These are phyloP conservation scores for Metroxylon sagu DNA, from an alignment of 176 grass and related monocot genomes.

Conservation along the genomic window DNA sequence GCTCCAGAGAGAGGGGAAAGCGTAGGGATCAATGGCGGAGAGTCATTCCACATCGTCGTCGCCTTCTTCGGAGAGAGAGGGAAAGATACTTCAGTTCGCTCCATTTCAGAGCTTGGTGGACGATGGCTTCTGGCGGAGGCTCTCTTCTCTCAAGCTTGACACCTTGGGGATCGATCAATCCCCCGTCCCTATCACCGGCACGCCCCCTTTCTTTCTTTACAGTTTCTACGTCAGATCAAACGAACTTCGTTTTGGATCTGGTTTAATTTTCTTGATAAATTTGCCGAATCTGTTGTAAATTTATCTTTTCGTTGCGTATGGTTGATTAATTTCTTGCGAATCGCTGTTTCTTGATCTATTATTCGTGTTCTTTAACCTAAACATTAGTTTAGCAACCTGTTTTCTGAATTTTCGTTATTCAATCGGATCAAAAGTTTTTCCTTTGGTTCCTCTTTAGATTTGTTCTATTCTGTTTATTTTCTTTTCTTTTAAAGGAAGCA, in stretches of 20 bases:
- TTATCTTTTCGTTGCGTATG: too few species aligned
- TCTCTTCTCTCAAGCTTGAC: constrained; percentile 72
- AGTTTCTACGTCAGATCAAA: not conserved
- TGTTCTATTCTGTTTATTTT: too few species aligned
- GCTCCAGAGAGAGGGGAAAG: too few species aligned
- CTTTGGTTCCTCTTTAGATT: too few species aligned
- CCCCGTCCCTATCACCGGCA: constrained; percentile 54
- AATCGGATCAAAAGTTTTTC: too few species aligned
- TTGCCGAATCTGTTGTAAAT: not conserved
- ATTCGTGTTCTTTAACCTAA: too few species aligned
- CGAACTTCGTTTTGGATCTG: not conserved
- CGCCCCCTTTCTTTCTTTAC: not conserved
- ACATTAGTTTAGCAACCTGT: too few species aligned
- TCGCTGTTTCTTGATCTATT: too few species aligned
- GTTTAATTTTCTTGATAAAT: not conserved
- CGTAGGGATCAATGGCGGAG: not conserved
- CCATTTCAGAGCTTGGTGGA: constrained; percentile 21
- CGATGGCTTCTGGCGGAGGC: constrained; percentile 39
- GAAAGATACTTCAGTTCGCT: constrained; percentile 24
- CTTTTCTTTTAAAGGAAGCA: too few species aligned
- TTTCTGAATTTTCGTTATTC: too few species aligned
- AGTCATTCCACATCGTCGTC: constrained; percentile 15
- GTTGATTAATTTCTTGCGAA: too few species aligned
- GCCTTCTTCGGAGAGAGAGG: not conserved
- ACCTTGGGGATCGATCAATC: constrained; percentile 71